Evolutionary conservation across 257 asterid species (phyloP).

Genomic region (Solanum peruvianum): DNA sequence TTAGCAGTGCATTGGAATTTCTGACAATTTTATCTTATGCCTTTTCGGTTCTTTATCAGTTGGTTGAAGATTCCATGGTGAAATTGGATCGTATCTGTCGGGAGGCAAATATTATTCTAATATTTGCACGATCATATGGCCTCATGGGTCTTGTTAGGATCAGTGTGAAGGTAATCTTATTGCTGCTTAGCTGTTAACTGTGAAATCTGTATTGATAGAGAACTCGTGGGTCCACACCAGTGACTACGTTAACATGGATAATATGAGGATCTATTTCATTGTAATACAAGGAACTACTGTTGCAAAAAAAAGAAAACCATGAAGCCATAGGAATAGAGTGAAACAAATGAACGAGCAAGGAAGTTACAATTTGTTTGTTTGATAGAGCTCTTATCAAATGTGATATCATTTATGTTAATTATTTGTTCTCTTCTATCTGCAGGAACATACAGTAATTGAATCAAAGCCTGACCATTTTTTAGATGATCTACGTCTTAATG

Average conservation of each 20-base stretch:
- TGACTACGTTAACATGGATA: background rate
- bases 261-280: background rate
- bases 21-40: background rate
- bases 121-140: slow-evolving; percentile 95
- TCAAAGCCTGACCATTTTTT: slow-evolving; percentile 95
- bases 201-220: background rate
- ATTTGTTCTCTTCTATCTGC: slow-evolving; percentile 14
- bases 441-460: slow-evolving; percentile 95
- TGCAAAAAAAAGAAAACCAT: background rate
- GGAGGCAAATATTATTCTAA: slow-evolving; percentile 61
- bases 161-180: slow-evolving; percentile 62
- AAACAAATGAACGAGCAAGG: background rate
- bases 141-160: slow-evolving; percentile 85
- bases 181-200: background rate
- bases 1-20: background rate
- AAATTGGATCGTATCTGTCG: slow-evolving; percentile 88
- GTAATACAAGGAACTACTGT: background rate
- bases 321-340: background rate
- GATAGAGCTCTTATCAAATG: background rate
- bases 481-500: slow-evolving; percentile 86
- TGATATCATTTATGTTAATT: background rate
- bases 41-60: slow-evolving; percentile 31
- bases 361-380: background rate
- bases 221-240: background rate
- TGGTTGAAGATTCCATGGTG: slow-evolving; percentile 80